These are phyloP conservation scores for Macrolepiota albuminosa DNA, from an alignment of 768 basidiomycete genomes.

Conservation along the genomic window DNA sequence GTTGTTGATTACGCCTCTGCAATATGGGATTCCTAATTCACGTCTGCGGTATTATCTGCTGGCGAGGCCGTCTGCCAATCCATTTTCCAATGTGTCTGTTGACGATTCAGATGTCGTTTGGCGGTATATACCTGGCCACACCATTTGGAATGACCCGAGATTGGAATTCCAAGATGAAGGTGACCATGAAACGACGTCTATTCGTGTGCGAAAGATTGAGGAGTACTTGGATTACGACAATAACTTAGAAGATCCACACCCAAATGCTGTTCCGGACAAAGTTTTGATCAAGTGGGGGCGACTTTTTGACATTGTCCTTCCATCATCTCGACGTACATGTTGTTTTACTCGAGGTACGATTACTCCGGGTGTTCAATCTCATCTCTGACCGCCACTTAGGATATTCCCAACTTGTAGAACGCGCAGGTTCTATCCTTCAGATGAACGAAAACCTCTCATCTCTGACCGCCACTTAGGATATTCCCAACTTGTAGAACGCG, in stretches of 20 bases:
- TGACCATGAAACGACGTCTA: background rate
- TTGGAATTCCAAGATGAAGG: background rate
- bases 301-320: conserved; percentile 74
- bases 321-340: conserved; percentile 57
- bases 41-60: conserved; percentile 77
- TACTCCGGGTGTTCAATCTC: background rate
- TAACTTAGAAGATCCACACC: conserved; percentile 13
- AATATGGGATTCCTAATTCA: conserved; percentile 81
- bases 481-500: conserved; percentile 69
- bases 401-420: conserved; percentile 73
- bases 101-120: conserved; percentile 27
- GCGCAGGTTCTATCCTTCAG: conserved; percentile 75
- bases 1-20: conserved; percentile 67
- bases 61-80: conserved; percentile 45
- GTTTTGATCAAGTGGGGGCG: conserved; percentile 72
- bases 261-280: conserved; percentile 49
- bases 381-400: conserved; percentile 31
- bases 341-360: conserved; percentile 76
- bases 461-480: conserved; percentile 44
- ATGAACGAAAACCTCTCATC: conserved; percentile 47
- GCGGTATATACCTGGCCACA: conserved; percentile 50
- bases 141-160: conserved; percentile 38
- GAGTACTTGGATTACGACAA: conserved; percentile 36
- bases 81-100: conserved; percentile 26
- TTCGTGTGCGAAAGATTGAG: conserved; percentile 21